phyloP scores from a whole-genome alignment of 352 stramenopile species.

The Paralagenidium karlingii region DNA sequence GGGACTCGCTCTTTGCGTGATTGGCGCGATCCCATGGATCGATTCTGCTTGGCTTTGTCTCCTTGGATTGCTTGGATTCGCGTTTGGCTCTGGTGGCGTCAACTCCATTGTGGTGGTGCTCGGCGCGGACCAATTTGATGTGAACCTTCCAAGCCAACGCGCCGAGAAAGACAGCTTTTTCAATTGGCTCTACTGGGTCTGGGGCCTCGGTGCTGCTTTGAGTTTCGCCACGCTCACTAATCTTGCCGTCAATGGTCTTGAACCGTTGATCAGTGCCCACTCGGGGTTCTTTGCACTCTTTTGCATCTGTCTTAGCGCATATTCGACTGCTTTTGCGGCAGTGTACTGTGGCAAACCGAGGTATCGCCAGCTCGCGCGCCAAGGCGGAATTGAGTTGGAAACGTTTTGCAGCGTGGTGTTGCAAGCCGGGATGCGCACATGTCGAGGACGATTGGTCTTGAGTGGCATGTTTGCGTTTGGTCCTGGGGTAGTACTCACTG shows the following conservation, averaged over 20 bases:
- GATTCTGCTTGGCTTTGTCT: conserved; percentile 25
- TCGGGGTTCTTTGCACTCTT: conserved; percentile 88
- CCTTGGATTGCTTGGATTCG: conserved; percentile 66
- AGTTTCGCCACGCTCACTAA: conserved; percentile 87
- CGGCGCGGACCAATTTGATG: conserved; percentile 72
- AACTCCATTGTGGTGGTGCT: conserved; percentile 73
- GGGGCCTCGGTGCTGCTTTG: conserved; percentile 85
- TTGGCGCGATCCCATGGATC: conserved; percentile 41
- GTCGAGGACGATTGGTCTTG: conserved; percentile 50
- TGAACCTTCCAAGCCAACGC: conserved; percentile 47
- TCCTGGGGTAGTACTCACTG: conserved; percentile 65
- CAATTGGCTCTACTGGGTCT: conserved; percentile 91
- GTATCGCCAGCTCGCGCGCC: conserved; percentile 56
- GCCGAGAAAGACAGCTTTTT: conserved; percentile 84
- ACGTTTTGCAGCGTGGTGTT: conserved; percentile 49
- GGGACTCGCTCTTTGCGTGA: conserved; percentile 51
- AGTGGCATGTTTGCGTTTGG: conserved; percentile 56
- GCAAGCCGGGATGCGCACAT: conserved; percentile 37
- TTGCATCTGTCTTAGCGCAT: conserved; percentile 67
- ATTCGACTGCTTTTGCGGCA: conserved; percentile 56
- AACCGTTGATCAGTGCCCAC: conserved; percentile 57
- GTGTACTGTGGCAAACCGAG: conserved; percentile 58
- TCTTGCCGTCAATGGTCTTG: conserved; percentile 80
- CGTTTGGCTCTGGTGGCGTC: conserved; percentile 54
- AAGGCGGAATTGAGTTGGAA: conserved; percentile 56